Percentiles rank a stretch among this genome's conserved stretches.
Evolutionary conservation across 2,329 filamentous ascomycete genomes (phyloP).

Genomic region (Huntiella decipiens): DNA sequence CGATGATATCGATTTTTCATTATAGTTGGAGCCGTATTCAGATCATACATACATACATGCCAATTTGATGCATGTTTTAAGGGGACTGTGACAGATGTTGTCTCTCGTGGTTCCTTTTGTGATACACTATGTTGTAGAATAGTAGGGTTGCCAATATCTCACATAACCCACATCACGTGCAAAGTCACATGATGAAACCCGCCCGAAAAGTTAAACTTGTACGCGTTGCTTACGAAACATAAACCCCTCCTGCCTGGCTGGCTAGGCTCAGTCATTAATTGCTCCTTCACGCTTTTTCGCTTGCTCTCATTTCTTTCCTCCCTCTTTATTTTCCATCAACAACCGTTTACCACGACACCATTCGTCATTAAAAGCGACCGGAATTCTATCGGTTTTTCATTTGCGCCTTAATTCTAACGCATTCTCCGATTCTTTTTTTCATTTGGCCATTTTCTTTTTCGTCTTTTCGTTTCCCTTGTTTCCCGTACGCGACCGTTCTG

Average conservation of each 20-base stretch:
- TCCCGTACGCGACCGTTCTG: too few species aligned
- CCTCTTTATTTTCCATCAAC: slow-evolving; percentile 1
- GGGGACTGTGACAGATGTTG: too few species aligned
- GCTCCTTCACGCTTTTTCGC: background rate
- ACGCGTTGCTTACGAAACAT: background rate
- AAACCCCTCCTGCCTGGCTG: background rate
- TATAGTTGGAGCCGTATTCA: too few species aligned
- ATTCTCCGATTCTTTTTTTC: background rate
- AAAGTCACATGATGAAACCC: background rate
- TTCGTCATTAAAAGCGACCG: background rate
- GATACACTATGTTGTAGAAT: too few species aligned
- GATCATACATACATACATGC: too few species aligned
- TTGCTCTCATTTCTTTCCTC: slow-evolving; percentile 1
- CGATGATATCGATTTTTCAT: too few species aligned
- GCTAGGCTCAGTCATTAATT: background rate
- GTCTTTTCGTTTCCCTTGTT: too few species aligned
- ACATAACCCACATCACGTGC: background rate
- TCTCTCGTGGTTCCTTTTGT: too few species aligned
- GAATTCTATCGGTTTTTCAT: background rate
- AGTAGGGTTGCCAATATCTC: too few species aligned
- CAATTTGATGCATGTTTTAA: too few species aligned
- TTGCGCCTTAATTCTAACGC: background rate
- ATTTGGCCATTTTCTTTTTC: background rate
- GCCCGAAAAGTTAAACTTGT: background rate
- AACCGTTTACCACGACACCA: background rate